These are phyloP conservation scores for Mycena filopes DNA, from an alignment of 768 basidiomycete species.

Conservation along the genomic window DNA sequence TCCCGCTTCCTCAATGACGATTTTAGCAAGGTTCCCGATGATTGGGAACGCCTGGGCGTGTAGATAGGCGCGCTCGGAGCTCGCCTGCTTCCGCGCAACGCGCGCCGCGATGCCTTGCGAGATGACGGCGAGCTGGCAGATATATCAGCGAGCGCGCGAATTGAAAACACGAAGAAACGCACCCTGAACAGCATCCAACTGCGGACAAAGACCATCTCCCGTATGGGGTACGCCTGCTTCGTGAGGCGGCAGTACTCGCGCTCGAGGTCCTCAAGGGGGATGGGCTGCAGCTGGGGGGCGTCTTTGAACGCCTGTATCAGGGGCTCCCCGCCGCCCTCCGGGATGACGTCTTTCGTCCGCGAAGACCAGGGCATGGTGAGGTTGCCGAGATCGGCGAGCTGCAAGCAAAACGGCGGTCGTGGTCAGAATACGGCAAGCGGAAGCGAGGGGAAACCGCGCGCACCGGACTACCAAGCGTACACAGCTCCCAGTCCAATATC, in stretches of 20 bases:
- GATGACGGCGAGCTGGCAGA: slow-evolving; percentile 76
- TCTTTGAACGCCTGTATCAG: slow-evolving; percentile 74
- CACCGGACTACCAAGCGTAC: slow-evolving; percentile 92
- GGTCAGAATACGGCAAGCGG: background rate
- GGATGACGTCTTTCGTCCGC: slow-evolving; percentile 53
- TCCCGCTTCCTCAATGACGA: slow-evolving; percentile 67
- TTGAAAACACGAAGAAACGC: slow-evolving; percentile 34
- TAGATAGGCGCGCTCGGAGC: slow-evolving; percentile 77
- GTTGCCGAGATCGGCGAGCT: slow-evolving; percentile 92
- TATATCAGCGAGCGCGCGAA: background rate
- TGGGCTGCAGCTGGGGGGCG: slow-evolving; percentile 62
- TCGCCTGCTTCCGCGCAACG: slow-evolving; percentile 86
- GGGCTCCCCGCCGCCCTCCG: slow-evolving; percentile 28
- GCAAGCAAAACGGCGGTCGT: background rate
- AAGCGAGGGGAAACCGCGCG: slow-evolving; percentile 36
- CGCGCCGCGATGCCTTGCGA: slow-evolving; percentile 92
- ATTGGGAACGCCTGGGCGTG: slow-evolving; percentile 62
- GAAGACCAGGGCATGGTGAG: slow-evolving; percentile 87
- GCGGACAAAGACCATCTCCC: slow-evolving; percentile 80
- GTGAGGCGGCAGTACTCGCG: slow-evolving; percentile 81
- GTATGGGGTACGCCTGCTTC: slow-evolving; percentile 76
- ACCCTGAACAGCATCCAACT: slow-evolving; percentile 91
- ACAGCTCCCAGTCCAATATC: slow-evolving; percentile 97
- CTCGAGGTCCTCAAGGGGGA: slow-evolving; percentile 78
- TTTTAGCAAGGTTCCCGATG: slow-evolving; percentile 71